A percentile compares a stretch with the other conserved stretches of the same genome.
phyloP scores from a whole-genome alignment of 2,329 filamentous ascomycete species.

The Mycosphaerelloides madeirae region DNA sequence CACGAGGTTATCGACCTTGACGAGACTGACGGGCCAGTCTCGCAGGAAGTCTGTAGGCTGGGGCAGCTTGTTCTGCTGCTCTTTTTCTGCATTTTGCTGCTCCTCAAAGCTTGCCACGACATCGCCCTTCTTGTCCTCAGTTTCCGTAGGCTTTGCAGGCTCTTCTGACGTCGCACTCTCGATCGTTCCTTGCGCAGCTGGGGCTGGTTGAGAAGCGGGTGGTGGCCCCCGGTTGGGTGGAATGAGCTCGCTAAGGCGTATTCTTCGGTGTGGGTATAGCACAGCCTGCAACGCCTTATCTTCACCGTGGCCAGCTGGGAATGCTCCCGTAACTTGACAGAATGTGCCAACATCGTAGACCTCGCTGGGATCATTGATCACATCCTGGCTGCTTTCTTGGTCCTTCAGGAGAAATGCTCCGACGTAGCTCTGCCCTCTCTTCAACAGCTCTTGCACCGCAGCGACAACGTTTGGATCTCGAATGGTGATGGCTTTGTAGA shows the following conservation, averaged over 20 bases:
- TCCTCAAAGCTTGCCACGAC: conserved; percentile 98
- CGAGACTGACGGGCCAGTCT: conserved; percentile 87
- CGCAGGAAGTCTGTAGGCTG: conserved; percentile 88
- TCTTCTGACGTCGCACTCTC: conserved; percentile 19
- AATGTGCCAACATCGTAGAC: conserved; percentile 96
- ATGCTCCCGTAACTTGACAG: conserved; percentile 94
- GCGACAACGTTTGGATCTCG: conserved; percentile 85
- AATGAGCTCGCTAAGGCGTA: conserved; percentile 79
- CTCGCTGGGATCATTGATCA: conserved; percentile 84
- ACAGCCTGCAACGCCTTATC: conserved; percentile 79
- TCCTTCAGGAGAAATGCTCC: conserved; percentile 97
- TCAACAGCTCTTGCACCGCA: conserved; percentile 94
- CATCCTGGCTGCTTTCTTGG: conserved; percentile 86
- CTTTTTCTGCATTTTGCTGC: conserved; percentile 62
- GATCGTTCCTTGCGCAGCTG: conserved; percentile 48
- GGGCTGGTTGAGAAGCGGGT: conserved; percentile 45
- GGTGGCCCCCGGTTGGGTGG: conserved; percentile 55
- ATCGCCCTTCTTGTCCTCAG: conserved; percentile 74
- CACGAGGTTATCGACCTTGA: conserved; percentile 87
- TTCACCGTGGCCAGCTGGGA: conserved; percentile 76
- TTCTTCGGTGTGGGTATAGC: conserved; percentile 90
- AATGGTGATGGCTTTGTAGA: conserved; percentile 98
- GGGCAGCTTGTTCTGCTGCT: conserved; percentile 42
- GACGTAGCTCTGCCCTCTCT: conserved; percentile 93
- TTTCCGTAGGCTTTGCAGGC: conserved; percentile 42